Percentiles rank a stretch among this genome's conserved stretches.
These are phyloP conservation scores for Penicillium sp. DNA, from an alignment of 2,329 filamentous ascomycete genomes.

Conservation along the genomic window DNA sequence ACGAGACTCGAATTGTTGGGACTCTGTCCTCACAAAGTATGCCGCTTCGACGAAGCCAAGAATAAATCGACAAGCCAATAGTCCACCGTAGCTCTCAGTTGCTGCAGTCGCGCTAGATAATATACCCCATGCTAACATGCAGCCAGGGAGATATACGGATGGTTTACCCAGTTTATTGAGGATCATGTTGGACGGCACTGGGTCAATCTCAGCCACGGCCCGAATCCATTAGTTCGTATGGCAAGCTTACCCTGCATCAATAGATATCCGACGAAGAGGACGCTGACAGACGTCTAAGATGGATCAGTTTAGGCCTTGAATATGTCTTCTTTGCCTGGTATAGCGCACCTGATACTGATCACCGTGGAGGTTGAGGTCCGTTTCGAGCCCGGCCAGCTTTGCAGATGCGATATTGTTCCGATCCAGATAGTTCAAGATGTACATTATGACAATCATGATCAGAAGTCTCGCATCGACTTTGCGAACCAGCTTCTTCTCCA, in stretches of 20 bases:
- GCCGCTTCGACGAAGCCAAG: constrained; percentile 42
- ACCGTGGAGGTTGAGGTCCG: constrained; percentile 46
- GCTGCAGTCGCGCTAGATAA: constrained; percentile 49
- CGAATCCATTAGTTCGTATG: neutral
- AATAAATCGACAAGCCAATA: constrained; percentile 47
- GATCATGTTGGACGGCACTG: constrained; percentile 49
- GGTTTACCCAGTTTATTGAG: constrained; percentile 53
- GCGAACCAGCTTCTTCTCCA: constrained; percentile 5
- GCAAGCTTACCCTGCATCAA: constrained; percentile 54
- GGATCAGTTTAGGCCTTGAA: neutral
- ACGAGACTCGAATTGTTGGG: neutral
- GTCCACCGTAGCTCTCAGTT: constrained; percentile 49
- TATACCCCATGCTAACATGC: constrained; percentile 62
- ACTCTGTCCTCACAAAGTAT: constrained; percentile 43
- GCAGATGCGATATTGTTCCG: constrained; percentile 24
- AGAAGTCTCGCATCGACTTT: constrained; percentile 6
- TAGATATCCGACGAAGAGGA: constrained; percentile 59
- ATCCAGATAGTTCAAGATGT: constrained; percentile 24
- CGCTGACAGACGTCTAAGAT: constrained; percentile 42
- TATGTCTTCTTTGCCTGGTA: neutral
- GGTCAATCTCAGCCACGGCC: neutral
- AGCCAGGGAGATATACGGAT: constrained; percentile 50
- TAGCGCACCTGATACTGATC: constrained; percentile 36
- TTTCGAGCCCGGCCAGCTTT: constrained; percentile 49
- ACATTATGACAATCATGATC: constrained; percentile 14